Percentiles rank a stretch among this genome's conserved stretches.
Evolutionary conservation across 2,329 filamentous ascomycete genomes (phyloP).

Genomic region (Penicillium sp.): DNA sequence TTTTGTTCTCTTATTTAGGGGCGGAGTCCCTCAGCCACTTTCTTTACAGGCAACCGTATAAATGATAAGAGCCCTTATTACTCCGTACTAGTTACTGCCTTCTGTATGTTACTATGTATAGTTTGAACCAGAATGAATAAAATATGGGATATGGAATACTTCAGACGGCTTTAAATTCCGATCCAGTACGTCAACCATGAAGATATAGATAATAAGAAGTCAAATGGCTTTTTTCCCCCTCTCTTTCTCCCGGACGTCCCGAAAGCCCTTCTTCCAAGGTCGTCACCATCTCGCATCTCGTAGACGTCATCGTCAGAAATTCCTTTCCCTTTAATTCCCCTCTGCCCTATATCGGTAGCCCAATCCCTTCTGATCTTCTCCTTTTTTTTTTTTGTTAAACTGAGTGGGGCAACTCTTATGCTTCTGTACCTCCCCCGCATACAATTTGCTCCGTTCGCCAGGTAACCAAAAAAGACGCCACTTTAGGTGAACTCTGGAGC

Average conservation of each 20-base stretch:
- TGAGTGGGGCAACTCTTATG: conserved; percentile 18
- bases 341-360: conserved; percentile 9
- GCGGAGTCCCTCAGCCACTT: conserved; percentile 6
- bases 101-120: not conserved
- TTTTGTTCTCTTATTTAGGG: not conserved
- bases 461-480: conserved; percentile 30
- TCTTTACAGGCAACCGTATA: conserved; percentile 21
- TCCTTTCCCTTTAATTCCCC: conserved; percentile 2
- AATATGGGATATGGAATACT: not conserved
- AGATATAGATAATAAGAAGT: not conserved
- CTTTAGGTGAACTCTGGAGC: conserved; percentile 5
- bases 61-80: not conserved
- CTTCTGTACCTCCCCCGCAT: conserved; percentile 28
- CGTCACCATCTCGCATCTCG: conserved; percentile 13
- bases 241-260: conserved; percentile 13
- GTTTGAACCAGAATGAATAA: not conserved
- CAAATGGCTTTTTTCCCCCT: conserved; percentile 2
- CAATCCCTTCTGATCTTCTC: conserved; percentile 5
- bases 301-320: conserved; percentile 37
- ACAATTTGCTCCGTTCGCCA: conserved; percentile 32
- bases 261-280: conserved; percentile 9
- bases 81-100: too few species aligned
- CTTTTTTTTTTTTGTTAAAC: not conserved
- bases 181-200: conserved; percentile 9
- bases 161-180: conserved; percentile 3